phyloP scores from a whole-genome alignment of 768 basidiomycete genomes.

The Cystobasidiopsis lactophilus region DNA sequence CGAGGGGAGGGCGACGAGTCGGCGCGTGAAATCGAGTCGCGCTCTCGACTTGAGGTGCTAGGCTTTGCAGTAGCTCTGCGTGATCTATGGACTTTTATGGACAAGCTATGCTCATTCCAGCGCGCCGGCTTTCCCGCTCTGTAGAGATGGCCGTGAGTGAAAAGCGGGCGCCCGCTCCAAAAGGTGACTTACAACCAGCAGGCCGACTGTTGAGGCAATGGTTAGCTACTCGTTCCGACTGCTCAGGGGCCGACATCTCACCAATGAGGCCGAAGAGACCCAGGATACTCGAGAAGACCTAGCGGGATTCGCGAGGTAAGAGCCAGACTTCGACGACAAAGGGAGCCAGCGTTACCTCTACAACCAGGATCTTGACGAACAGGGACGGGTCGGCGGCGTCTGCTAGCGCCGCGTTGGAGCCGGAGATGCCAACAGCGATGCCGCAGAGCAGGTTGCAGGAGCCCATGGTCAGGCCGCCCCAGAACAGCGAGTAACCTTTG shows the following conservation, averaged over 20 bases:
- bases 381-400: conserved; percentile 86
- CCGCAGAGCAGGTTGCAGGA: conserved; percentile 87
- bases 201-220: conserved; percentile 35
- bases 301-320: background rate
- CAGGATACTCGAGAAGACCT: conserved; percentile 65
- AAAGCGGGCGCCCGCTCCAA: background rate
- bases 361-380: conserved; percentile 89
- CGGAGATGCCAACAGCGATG: conserved; percentile 78
- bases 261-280: conserved; percentile 85
- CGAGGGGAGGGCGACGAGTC: too few species aligned
- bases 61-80: too few species aligned
- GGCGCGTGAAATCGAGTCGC: too few species aligned
- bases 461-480: conserved; percentile 88
- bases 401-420: conserved; percentile 79
- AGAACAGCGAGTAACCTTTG: conserved; percentile 76
- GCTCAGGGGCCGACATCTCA: conserved; percentile 27
- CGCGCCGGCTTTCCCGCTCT: conserved; percentile 27
- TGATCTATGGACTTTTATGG: too few species aligned
- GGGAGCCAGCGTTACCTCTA: too few species aligned
- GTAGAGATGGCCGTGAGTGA: conserved; percentile 1
- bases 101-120: too few species aligned
- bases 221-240: background rate
- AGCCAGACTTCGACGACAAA: conserved; percentile 52
- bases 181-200: conserved; percentile 43
- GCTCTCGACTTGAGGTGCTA: too few species aligned